Conservation (phyloP, 345 rosid genomes). For the Iberis pinnata region DNA sequence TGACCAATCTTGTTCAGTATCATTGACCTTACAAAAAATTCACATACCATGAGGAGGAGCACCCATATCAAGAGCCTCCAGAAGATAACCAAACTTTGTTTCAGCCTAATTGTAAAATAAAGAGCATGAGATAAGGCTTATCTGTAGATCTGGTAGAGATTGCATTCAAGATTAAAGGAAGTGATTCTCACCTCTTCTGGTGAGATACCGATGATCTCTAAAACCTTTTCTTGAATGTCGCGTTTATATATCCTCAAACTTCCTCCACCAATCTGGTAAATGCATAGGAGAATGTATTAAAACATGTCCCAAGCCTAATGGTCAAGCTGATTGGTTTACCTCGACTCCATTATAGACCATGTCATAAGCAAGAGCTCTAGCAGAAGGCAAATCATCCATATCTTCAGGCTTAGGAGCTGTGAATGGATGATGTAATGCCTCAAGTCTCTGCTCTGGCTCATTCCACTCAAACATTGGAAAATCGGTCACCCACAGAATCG, state of each 20-base stretch:
- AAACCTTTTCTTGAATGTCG: constrained; percentile 75
- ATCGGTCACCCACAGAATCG: constrained; percentile 93
- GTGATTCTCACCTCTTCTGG: constrained; percentile 51
- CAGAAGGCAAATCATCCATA: constrained; percentile 71
- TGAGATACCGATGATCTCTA: constrained; percentile 77
- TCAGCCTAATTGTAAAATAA: constrained; percentile 54
- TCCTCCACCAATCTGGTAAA: constrained; percentile 91
- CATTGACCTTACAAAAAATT: neutral
- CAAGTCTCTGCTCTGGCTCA: constrained; percentile 73
- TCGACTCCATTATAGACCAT: constrained; percentile 98
- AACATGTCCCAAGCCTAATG: constrained; percentile 4
- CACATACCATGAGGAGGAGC: constrained; percentile 94
- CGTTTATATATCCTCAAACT: constrained; percentile 93
- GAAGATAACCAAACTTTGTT: constrained; percentile 87
- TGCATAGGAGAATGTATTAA: neutral
- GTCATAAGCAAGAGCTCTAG: constrained; percentile 93
- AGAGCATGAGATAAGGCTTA: constrained; percentile 1
- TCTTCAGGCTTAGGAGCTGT: constrained; percentile 95
- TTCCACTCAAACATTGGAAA: constrained; percentile 99
- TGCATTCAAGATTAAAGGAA: neutral
- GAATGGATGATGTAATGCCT: constrained; percentile 97
- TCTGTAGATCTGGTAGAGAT: neutral
- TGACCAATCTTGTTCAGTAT: constrained; percentile 12
- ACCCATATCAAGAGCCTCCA: constrained; percentile 97
- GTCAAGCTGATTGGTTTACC: constrained; percentile 38